These are phyloP conservation scores for Epichloe glyceriae DNA, from an alignment of 2,329 filamentous ascomycete genomes.

Conservation along the genomic window DNA sequence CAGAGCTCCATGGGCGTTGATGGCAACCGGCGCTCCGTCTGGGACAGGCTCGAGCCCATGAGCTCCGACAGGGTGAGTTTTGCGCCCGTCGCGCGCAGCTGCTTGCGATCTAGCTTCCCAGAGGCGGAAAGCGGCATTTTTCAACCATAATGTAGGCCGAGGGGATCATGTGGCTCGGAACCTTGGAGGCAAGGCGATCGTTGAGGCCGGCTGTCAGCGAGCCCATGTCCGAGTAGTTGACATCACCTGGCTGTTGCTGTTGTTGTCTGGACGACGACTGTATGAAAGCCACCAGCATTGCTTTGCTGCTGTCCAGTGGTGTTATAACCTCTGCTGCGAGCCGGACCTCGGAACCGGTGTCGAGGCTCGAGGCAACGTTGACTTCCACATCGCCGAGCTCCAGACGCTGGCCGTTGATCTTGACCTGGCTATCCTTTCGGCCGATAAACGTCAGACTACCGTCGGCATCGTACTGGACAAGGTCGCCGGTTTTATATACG, in stretches of 20 bases:
- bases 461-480: constrained; percentile 16
- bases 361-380: not conserved
- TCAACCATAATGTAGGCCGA: constrained; percentile 1
- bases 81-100: not conserved
- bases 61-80: not conserved
- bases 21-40: constrained; percentile 3
- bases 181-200: not conserved
- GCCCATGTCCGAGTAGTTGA: no score
- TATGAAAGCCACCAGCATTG: constrained; percentile 4
- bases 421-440: constrained; percentile 41
- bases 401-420: constrained; percentile 31
- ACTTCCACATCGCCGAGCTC: constrained; percentile 7
- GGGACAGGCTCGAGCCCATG: not conserved
- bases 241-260: not conserved
- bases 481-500: constrained; percentile 14
- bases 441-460: constrained; percentile 29
- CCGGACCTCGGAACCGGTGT: not conserved
- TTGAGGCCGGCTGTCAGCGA: not conserved
- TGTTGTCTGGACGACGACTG: not conserved
- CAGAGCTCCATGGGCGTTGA: constrained; percentile 6
- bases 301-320: constrained; percentile 1
- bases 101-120: constrained; percentile 3
- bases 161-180: constrained; percentile 3
- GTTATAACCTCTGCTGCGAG: constrained; percentile 5
- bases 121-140: not conserved